Conservation (phyloP, 192 early-diverging fungal genomes). For the Globomyces pollinis-pini region DNA sequence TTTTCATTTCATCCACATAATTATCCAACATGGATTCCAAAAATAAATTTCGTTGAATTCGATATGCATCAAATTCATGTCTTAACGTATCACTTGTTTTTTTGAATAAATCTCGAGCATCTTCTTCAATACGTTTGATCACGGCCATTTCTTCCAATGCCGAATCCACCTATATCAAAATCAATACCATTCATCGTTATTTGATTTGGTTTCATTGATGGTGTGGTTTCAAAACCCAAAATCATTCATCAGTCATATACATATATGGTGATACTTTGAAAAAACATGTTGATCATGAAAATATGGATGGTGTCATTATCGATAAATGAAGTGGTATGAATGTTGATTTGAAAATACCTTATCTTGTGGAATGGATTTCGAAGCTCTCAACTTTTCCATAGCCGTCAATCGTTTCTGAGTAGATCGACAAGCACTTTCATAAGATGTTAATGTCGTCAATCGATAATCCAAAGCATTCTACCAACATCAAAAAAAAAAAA, state of each 20-base stretch:
- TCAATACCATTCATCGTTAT: no score
- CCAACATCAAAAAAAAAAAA: no score
- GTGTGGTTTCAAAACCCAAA: no score
- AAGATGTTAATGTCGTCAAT: slow-evolving; percentile 15
- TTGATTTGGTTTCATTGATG: no score
- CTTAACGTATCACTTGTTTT: background rate
- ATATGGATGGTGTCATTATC: no score
- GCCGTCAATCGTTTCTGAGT: slow-evolving; percentile 21
- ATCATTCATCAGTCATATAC: no score
- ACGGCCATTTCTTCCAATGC: slow-evolving; percentile 2
- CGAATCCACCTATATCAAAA: background rate
- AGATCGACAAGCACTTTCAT: slow-evolving; percentile 30
- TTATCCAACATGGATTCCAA: background rate
- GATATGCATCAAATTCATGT: background rate
- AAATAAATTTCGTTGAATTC: background rate
- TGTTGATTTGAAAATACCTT: slow-evolving; percentile 3
- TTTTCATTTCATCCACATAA: no score
- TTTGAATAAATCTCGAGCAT: background rate
- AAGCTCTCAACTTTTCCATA: slow-evolving; percentile 22
- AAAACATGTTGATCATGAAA: no score
- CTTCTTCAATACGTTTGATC: background rate
- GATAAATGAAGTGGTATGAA: no score
- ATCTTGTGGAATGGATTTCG: slow-evolving; percentile 15
- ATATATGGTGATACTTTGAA: no score
- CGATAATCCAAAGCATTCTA: slow-evolving; percentile 29